Evolutionary conservation across 2,329 filamentous ascomycete species (phyloP).

Genomic region (Pseudogymnoascus sp.): DNA sequence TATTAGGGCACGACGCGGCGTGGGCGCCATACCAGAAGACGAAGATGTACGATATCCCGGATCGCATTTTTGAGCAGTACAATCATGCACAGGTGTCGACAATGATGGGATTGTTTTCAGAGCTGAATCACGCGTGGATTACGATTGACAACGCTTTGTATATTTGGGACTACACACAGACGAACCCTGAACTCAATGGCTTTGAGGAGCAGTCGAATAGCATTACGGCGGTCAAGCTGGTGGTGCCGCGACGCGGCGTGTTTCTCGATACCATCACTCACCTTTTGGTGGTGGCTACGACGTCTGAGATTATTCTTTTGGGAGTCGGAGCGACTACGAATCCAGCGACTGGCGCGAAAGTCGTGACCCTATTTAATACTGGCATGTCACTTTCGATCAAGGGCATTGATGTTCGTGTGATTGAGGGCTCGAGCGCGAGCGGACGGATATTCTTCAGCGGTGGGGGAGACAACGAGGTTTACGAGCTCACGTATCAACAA

Average conservation of each 20-base stretch:
- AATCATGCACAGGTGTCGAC: slow-evolving; percentile 80
- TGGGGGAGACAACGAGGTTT: slow-evolving; percentile 71
- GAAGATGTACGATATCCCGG: slow-evolving; percentile 81
- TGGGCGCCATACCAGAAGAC: slow-evolving; percentile 88
- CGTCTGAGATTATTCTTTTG: slow-evolving; percentile 75
- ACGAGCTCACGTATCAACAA: slow-evolving; percentile 92
- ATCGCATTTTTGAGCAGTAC: slow-evolving; percentile 86
- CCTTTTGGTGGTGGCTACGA: slow-evolving; percentile 81
- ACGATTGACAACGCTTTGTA: slow-evolving; percentile 93
- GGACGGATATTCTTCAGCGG: slow-evolving; percentile 93
- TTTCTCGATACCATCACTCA: slow-evolving; percentile 82
- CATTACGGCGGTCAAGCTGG: slow-evolving; percentile 85
- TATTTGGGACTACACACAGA: slow-evolving; percentile 92
- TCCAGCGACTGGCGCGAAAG: slow-evolving; percentile 57
- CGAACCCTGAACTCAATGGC: slow-evolving; percentile 84
- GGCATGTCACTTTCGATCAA: slow-evolving; percentile 72
- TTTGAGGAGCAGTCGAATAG: slow-evolving; percentile 83
- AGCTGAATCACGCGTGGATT: slow-evolving; percentile 92
- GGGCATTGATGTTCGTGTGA: slow-evolving; percentile 66
- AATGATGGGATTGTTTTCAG: slow-evolving; percentile 91
- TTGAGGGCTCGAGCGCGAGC: slow-evolving; percentile 66
- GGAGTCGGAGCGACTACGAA: slow-evolving; percentile 64
- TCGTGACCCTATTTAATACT: slow-evolving; percentile 77
- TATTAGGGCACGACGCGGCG: slow-evolving; percentile 45
- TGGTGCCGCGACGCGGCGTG: slow-evolving; percentile 75